Percentiles rank a stretch among this genome's conserved stretches.
phyloP scores from a whole-genome alignment of 768 basidiomycete species.

The Suillus placidus region DNA sequence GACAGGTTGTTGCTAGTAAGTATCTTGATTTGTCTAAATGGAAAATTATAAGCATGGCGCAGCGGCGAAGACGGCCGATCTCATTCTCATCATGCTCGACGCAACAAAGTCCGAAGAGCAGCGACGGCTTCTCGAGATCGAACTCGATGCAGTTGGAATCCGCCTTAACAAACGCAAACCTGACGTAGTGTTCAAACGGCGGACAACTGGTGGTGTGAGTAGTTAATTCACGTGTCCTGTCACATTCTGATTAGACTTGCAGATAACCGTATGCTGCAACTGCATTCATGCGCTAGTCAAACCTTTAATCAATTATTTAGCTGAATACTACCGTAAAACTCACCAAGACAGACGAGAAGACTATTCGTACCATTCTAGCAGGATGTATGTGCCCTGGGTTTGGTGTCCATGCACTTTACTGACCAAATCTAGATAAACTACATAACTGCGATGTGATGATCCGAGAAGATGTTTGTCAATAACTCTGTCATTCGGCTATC shows the following conservation, averaged over 20 bases:
- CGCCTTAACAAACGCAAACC: slow-evolving; percentile 88
- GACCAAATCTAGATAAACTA: slow-evolving; percentile 63
- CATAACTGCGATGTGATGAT: slow-evolving; percentile 99
- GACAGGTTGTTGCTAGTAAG: slow-evolving; percentile 92
- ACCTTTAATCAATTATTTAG: slow-evolving; percentile 30
- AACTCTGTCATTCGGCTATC: slow-evolving; percentile 9
- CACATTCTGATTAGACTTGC: slow-evolving; percentile 14
- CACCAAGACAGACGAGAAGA: slow-evolving; percentile 94
- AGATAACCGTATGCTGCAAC: slow-evolving; percentile 67
- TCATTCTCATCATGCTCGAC: slow-evolving; percentile 92
- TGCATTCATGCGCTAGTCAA: slow-evolving; percentile 17
- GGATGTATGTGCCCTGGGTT: slow-evolving; percentile 57
- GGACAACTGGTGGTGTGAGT: slow-evolving; percentile 88
- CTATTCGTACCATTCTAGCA: slow-evolving; percentile 89
- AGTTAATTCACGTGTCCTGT: slow-evolving; percentile 1
- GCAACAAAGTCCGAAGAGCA: slow-evolving; percentile 95
- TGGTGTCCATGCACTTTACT: slow-evolving; percentile 9
- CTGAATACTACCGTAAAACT: slow-evolving; percentile 92
- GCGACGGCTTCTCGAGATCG: slow-evolving; percentile 81
- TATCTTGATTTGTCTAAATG: not conserved
- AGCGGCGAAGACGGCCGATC: slow-evolving; percentile 90
- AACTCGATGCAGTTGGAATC: slow-evolving; percentile 96
- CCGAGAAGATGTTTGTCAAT: slow-evolving; percentile 81
- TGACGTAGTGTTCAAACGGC: slow-evolving; percentile 94
- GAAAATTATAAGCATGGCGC: slow-evolving; percentile 14